Evolutionary conservation across 2,329 filamentous ascomycete species (phyloP).

Genomic region (Elsinoe batatas): DNA sequence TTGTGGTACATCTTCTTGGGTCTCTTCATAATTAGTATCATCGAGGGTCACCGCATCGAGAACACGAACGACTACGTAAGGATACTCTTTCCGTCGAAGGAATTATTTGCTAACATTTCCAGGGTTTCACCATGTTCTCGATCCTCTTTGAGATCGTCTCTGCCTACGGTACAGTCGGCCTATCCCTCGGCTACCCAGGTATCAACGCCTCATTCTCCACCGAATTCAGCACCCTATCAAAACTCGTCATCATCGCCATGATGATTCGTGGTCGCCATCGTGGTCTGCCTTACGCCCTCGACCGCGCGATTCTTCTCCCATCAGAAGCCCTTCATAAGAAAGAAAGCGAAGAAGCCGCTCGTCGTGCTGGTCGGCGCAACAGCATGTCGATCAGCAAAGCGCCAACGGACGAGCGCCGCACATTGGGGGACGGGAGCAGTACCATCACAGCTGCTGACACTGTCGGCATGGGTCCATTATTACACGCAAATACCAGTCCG

Average conservation of each 20-base stretch:
- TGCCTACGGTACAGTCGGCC: conserved; percentile 86
- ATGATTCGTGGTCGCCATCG: conserved; percentile 56
- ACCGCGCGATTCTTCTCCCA: conserved; percentile 60
- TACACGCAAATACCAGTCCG: not conserved
- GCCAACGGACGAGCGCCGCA: conserved; percentile 1
- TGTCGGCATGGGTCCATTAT: not conserved
- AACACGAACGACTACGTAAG: conserved; percentile 41
- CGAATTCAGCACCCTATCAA: conserved; percentile 64
- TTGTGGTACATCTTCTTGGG: conserved; percentile 95
- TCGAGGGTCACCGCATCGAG: conserved; percentile 65
- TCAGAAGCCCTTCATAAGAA: conserved; percentile 54
- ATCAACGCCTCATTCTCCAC: conserved; percentile 72
- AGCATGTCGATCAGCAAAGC: conserved; percentile 18
- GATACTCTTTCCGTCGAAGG: conserved; percentile 8
- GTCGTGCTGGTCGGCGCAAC: conserved; percentile 19
- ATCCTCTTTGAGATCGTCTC: conserved; percentile 78
- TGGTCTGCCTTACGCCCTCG: conserved; percentile 56
- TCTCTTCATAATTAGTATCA: conserved; percentile 83
- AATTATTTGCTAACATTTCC: conserved; percentile 25
- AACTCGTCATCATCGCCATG: conserved; percentile 58
- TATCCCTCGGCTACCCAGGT: conserved; percentile 71
- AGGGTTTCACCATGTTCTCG: conserved; percentile 38
- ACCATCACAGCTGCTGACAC: conserved; percentile 1
- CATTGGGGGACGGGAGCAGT: conserved; percentile 1
- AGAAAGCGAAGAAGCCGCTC: conserved; percentile 44